phyloP scores from a whole-genome alignment of 2,329 filamentous ascomycete genomes.

The Emmonsiellopsis sp. region DNA sequence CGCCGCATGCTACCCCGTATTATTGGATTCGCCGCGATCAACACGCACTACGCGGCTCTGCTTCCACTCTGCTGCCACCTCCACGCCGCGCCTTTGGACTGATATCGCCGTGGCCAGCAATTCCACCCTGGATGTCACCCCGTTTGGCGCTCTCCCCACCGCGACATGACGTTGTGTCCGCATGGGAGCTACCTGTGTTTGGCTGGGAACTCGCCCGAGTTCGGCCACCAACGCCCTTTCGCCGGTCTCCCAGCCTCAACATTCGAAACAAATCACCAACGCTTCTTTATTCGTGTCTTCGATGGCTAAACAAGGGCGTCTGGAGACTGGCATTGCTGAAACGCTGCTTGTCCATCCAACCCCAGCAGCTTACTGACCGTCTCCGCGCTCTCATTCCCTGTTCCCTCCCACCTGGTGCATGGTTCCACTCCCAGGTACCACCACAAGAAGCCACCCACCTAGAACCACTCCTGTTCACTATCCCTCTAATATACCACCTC shows the following conservation, averaged over 20 bases:
- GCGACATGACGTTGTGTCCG: neutral
- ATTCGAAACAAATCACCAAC: too few relatives aligned
- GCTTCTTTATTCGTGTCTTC: too few relatives aligned
- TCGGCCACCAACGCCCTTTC: neutral
- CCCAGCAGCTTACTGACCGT: neutral
- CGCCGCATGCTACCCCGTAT: neutral
- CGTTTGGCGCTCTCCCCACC: slow-evolving; percentile 2
- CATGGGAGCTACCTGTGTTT: neutral
- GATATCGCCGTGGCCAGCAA: neutral
- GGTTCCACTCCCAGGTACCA: slow-evolving; percentile 4
- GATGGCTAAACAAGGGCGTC: too few relatives aligned
- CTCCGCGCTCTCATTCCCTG: neutral
- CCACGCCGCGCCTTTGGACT: neutral
- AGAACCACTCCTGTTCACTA: neutral
- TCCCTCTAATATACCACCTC: neutral
- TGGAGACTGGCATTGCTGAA: neutral
- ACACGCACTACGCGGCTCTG: neutral
- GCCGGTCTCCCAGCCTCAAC: neutral
- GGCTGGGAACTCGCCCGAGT: neutral
- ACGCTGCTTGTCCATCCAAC: neutral
- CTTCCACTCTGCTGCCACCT: neutral
- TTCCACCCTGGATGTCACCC: slow-evolving; percentile 11
- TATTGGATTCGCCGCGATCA: neutral
- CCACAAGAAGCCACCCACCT: neutral
- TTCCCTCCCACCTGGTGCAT: neutral